Conservation (phyloP, 2,329 filamentous ascomycete genomes). For the Aspergillus candidus region DNA sequence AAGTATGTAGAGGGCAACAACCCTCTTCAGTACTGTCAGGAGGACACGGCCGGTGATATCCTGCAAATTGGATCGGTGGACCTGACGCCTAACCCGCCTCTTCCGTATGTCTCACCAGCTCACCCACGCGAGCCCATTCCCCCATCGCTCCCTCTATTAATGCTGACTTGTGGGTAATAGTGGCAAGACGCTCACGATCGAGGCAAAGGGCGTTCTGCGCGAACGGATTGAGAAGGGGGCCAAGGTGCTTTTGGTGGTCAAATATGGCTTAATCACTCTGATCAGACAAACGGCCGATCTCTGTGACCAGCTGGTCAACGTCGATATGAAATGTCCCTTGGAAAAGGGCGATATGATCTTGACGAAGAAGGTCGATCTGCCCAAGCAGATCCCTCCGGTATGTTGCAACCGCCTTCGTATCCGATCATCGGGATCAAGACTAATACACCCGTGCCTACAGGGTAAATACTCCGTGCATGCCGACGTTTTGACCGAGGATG, state of each 20-base stretch:
- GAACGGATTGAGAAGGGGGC: slow-evolving; percentile 70
- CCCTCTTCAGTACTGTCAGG: slow-evolving; percentile 69
- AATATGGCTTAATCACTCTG: slow-evolving; percentile 88
- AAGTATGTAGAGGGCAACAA: slow-evolving; percentile 74
- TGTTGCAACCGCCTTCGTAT: slow-evolving; percentile 31
- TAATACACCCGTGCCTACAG: slow-evolving; percentile 40
- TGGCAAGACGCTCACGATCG: slow-evolving; percentile 70
- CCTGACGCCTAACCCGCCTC: slow-evolving; percentile 76
- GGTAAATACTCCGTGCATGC: slow-evolving; percentile 86
- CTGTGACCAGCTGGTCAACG: slow-evolving; percentile 82
- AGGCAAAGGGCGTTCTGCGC: slow-evolving; percentile 67
- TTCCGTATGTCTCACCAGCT: slow-evolving; percentile 57
- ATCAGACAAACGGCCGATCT: slow-evolving; percentile 75
- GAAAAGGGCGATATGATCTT: slow-evolving; percentile 69
- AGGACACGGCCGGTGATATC: slow-evolving; percentile 62
- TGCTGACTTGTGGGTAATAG: slow-evolving; percentile 43
- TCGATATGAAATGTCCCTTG: slow-evolving; percentile 83
- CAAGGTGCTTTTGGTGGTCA: slow-evolving; percentile 76
- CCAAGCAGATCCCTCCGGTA: slow-evolving; percentile 82
- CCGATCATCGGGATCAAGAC: neutral
- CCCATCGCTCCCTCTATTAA: neutral
- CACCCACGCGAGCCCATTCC: neutral
- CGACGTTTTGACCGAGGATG: slow-evolving; percentile 71
- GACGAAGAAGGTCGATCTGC: slow-evolving; percentile 76
- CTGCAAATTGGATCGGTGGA: slow-evolving; percentile 74